Conservation (phyloP, 176 grass and related monocot genomes). For the Eleusine coracana region DNA sequence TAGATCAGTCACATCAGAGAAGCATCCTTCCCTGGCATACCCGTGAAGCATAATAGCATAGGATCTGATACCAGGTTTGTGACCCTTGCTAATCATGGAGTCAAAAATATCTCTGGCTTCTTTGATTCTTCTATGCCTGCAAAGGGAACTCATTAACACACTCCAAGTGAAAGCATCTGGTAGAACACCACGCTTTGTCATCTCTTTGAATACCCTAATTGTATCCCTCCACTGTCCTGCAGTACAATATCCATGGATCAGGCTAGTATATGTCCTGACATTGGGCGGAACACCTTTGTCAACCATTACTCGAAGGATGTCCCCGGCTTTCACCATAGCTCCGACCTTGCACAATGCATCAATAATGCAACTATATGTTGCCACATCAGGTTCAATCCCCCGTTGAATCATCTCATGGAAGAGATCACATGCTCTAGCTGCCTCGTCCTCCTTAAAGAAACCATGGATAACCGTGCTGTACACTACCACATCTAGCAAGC, state of each 20-base stretch:
- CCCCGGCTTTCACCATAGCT: background rate
- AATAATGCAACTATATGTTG: constrained; percentile 23
- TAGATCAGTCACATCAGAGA: background rate
- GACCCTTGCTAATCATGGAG: constrained; percentile 19
- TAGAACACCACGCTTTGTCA: background rate
- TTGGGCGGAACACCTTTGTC: background rate
- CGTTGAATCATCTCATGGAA: constrained; percentile 24
- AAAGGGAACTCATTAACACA: constrained; percentile 23
- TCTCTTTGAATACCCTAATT: constrained; percentile 15
- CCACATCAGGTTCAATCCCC: background rate
- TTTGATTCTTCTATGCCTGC: constrained; percentile 25
- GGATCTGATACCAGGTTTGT: background rate
- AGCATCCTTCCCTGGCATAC: background rate
- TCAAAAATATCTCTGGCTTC: constrained; percentile 35
- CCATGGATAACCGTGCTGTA: constrained; percentile 31
- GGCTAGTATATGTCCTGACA: background rate
- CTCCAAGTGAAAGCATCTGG: background rate
- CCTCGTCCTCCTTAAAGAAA: constrained; percentile 23
- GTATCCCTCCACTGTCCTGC: constrained; percentile 17
- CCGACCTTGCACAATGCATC: constrained; percentile 24
- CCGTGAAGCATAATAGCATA: background rate
- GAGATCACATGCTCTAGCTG: background rate
- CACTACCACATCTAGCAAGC: background rate
- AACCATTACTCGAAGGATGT: background rate
- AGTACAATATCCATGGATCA: constrained; percentile 33